These are phyloP conservation scores for Coccinonectria pachysandricola DNA, from an alignment of 2,329 filamentous ascomycete species.

Conservation along the genomic window DNA sequence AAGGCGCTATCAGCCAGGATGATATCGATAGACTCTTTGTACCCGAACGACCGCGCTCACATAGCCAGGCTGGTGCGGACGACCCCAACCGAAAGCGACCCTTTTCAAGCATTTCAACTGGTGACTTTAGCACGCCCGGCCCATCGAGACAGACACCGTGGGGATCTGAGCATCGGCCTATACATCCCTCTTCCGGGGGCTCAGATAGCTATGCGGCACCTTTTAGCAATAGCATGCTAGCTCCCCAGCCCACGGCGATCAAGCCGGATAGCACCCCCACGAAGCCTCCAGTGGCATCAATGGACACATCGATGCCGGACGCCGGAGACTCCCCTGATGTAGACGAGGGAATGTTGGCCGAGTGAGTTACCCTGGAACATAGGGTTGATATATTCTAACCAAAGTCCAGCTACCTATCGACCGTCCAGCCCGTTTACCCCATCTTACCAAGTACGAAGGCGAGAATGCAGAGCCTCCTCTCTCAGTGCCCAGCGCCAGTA, in stretches of 20 bases:
- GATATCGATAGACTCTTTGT: slow-evolving; percentile 34
- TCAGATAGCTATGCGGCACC: slow-evolving; percentile 20
- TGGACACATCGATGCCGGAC: slow-evolving; percentile 27
- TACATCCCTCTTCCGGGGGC: slow-evolving; percentile 30
- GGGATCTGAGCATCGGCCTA: slow-evolving; percentile 36
- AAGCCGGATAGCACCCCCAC: slow-evolving; percentile 28
- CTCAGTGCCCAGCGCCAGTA: slow-evolving; percentile 44
- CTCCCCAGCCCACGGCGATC: slow-evolving; percentile 33
- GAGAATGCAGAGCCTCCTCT: slow-evolving; percentile 45
- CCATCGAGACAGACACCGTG: slow-evolving; percentile 34
- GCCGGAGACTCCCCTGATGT: slow-evolving; percentile 25
- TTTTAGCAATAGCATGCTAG: slow-evolving; percentile 33
- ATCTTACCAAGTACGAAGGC: slow-evolving; percentile 49
- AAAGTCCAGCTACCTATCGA: slow-evolving; percentile 44
- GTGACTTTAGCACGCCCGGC: slow-evolving; percentile 30
- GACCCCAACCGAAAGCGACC: slow-evolving; percentile 33
- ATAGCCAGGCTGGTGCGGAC: slow-evolving; percentile 18
- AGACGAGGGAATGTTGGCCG: slow-evolving; percentile 35
- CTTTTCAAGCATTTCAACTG: slow-evolving; percentile 36
- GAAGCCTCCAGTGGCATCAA: slow-evolving; percentile 23
- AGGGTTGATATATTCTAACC: slow-evolving; percentile 7
- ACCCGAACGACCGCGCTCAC: slow-evolving; percentile 22
- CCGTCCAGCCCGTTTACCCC: slow-evolving; percentile 58
- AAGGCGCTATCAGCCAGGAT: slow-evolving; percentile 33
- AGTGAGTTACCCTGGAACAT: too few species aligned